A percentile compares a stretch with the other conserved stretches of the same genome.
These are phyloP conservation scores for Leptomonas pyrrhocoris DNA, from an alignment of 208 protist genomes.

Conservation along the genomic window DNA sequence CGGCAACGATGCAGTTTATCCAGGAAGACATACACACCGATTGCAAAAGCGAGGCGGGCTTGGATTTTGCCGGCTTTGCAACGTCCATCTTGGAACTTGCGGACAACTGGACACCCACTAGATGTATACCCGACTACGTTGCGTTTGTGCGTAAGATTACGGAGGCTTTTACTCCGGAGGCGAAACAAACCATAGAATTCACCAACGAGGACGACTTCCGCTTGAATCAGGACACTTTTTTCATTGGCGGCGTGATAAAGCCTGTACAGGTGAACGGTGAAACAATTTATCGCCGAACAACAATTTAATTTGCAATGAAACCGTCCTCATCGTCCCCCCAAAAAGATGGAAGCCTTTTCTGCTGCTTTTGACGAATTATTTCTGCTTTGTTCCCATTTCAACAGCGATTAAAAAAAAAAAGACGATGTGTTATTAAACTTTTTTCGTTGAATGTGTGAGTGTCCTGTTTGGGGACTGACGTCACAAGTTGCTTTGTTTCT, in stretches of 20 bases:
- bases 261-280: not conserved
- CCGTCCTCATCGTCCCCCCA: too few relatives aligned
- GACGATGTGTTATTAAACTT: too few relatives aligned
- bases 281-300: conserved; percentile 5
- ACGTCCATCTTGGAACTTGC: conserved; percentile 75
- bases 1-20: conserved; percentile 51
- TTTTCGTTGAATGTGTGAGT: too few relatives aligned
- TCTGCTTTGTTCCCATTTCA: too few relatives aligned
- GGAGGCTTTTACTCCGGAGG: conserved; percentile 3
- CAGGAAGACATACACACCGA: conserved; percentile 68
- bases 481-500: too few relatives aligned
- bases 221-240: conserved; percentile 35
- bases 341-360: too few relatives aligned
- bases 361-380: too few relatives aligned
- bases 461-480: too few relatives aligned
- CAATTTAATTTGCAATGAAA: not conserved
- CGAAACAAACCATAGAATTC: not conserved
- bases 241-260: conserved; percentile 28
- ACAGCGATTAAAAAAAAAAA: too few relatives aligned
- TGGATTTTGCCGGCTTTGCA: conserved; percentile 66
- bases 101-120: conserved; percentile 71
- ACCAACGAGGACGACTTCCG: not conserved
- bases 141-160: conserved; percentile 23
- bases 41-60: conserved; percentile 34
- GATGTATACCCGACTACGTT: conserved; percentile 47